phyloP scores from a whole-genome alignment of 352 stramenopile genomes.

The Plasmopara muralis region DNA sequence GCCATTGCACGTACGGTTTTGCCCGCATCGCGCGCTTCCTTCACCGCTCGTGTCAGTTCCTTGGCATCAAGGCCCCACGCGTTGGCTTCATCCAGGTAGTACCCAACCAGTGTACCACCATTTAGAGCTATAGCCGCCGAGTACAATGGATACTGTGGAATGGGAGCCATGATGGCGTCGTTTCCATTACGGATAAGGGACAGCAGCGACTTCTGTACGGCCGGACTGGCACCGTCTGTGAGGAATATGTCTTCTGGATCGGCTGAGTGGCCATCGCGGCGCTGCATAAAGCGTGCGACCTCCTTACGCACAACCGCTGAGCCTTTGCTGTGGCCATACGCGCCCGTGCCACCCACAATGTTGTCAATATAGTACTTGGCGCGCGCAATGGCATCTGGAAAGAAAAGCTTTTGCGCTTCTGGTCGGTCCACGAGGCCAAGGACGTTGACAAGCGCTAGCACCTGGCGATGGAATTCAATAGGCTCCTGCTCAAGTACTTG shows the following conservation, averaged over 20 bases:
- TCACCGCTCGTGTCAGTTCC: slow-evolving; percentile 88
- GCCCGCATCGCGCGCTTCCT: slow-evolving; percentile 80
- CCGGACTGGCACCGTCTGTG: slow-evolving; percentile 94
- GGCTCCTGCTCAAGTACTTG: slow-evolving; percentile 89
- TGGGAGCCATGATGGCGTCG: slow-evolving; percentile 93
- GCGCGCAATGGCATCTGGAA: slow-evolving; percentile 77
- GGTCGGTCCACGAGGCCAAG: slow-evolving; percentile 83
- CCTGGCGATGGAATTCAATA: slow-evolving; percentile 91
- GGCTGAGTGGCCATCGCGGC: slow-evolving; percentile 84
- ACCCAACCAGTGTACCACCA: slow-evolving; percentile 91
- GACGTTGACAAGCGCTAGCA: slow-evolving; percentile 87
- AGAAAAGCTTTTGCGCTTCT: slow-evolving; percentile 74
- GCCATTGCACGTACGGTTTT: slow-evolving; percentile 93
- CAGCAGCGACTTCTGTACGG: slow-evolving; percentile 90
- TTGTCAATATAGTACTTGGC: slow-evolving; percentile 84
- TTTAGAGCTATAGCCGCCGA: slow-evolving; percentile 95
- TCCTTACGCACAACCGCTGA: slow-evolving; percentile 83
- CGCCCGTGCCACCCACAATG: slow-evolving; percentile 85
- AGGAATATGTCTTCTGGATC: slow-evolving; percentile 96
- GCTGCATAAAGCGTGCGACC: slow-evolving; percentile 84
- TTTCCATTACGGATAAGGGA: slow-evolving; percentile 85
- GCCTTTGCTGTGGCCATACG: slow-evolving; percentile 92
- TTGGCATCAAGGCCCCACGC: slow-evolving; percentile 86
- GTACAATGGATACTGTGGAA: slow-evolving; percentile 99
- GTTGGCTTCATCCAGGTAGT: slow-evolving; percentile 96